These are phyloP conservation scores for Auriscalpium vulgare DNA, from an alignment of 768 basidiomycete genomes.

Conservation along the genomic window DNA sequence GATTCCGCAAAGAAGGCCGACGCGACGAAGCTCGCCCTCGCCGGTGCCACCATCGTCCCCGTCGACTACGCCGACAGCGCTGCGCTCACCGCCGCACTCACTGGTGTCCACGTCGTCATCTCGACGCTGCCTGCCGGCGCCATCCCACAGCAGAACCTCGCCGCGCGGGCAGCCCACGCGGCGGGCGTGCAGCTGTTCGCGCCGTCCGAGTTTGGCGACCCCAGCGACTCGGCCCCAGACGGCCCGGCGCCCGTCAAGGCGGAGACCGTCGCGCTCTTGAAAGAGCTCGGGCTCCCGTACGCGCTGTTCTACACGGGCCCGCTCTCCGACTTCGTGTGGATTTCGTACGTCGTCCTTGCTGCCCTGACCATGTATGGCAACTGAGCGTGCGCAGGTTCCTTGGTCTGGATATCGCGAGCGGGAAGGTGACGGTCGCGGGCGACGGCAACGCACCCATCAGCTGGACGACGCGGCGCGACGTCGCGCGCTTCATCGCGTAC, in stretches of 20 bases:
- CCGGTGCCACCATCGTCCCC: not conserved
- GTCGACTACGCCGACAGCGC: slow-evolving; percentile 10
- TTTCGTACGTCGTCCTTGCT: not conserved
- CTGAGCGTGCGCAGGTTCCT: not conserved
- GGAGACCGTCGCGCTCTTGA: not conserved
- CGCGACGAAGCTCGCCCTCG: not conserved
- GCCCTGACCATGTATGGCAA: too few species aligned
- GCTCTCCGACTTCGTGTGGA: slow-evolving; percentile 5
- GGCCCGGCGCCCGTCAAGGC: slow-evolving; percentile 3
- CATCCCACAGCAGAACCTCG: not conserved
- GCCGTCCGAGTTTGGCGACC: slow-evolving; percentile 6
- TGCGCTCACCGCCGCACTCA: slow-evolving; percentile 1
- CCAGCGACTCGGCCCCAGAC: slow-evolving; percentile 3
- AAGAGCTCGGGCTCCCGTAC: slow-evolving; percentile 8
- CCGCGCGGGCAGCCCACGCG: slow-evolving; percentile 5
- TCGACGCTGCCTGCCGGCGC: not conserved
- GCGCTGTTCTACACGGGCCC: slow-evolving; percentile 14
- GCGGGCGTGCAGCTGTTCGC: slow-evolving; percentile 7
- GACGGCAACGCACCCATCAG: slow-evolving; percentile 7
- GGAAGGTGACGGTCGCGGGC: slow-evolving; percentile 12
- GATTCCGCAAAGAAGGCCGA: too few species aligned
- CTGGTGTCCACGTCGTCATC: slow-evolving; percentile 9
- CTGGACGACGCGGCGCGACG: slow-evolving; percentile 14
- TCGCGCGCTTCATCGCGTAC: slow-evolving; percentile 15
- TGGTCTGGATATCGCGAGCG: slow-evolving; percentile 8